Evolutionary conservation across 805 yeast genomes (phyloP), one percentile per base, ranked within the genome.

Genomic region (Candida ficus): DNA sequence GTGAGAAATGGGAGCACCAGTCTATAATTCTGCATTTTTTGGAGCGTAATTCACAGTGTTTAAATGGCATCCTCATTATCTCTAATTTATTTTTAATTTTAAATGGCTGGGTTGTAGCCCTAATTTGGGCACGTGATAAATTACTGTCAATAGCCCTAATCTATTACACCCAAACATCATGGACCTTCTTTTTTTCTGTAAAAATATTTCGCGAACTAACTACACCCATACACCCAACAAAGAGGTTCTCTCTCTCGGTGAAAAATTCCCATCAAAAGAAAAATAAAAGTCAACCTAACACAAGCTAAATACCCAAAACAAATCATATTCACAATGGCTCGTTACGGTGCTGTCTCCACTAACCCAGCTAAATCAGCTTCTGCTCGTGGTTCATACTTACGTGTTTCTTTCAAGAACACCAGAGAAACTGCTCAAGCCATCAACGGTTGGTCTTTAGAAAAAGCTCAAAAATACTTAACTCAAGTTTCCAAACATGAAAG

Each of bases 371-470:
- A 89, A 80, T 85, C 96, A 63, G 98, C 97, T 67, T 84, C 96
- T 68, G 95, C 99, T 68, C 95, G 98, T 74, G 98, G 98, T 69
- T 87, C 98, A 48, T 90, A 89, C 90, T 80, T 93, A 73, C 91
- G 99, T 78, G 96, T 88, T 62, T 93, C 99, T 58, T 93, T 73
- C 96, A 93, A 93, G 90, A 93, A 93, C 91, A 93, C 99, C 78
- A 88, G 96, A 75, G 99, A 91, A 76, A 84, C 98, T 60, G 97
- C 95, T 64, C 96, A 86, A 76, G 96, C 99, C 71, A 81, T 93
- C 74, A 80, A 77, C 72, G 99, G 99, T 61, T 93, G 98, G 99
- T 84, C 87, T 72, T 80, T 91, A 69, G 82, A 85, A 75, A 90
- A 75, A 75, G 99, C 99, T 65, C 88, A 89, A 71, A 75, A 78